Evolutionary conservation across 805 yeast species (phyloP).

Genomic region (Candida chilensis): DNA sequence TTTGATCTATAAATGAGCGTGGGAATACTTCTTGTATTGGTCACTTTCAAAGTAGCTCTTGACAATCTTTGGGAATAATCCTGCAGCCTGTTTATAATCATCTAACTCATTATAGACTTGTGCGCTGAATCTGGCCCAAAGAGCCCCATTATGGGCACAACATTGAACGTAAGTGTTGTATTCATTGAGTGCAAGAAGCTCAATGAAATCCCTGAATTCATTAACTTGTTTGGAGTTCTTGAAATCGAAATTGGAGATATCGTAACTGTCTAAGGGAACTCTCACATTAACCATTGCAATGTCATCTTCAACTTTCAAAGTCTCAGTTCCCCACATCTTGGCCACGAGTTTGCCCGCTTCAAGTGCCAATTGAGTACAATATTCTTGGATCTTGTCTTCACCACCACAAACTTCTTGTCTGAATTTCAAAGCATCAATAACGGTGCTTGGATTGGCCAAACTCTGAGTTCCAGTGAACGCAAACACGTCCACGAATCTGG

Average conservation of each 20-base stretch:
- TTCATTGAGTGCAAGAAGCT: slow-evolving; percentile 10
- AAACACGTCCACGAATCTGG: slow-evolving; percentile 35
- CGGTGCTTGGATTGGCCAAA: slow-evolving; percentile 29
- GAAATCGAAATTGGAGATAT: slow-evolving; percentile 2
- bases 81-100: slow-evolving; percentile 42
- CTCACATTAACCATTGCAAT: slow-evolving; percentile 35
- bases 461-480: slow-evolving; percentile 39
- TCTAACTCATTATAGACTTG: slow-evolving; percentile 49
- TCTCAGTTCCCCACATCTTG: slow-evolving; percentile 25
- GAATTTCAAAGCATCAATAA: slow-evolving; percentile 45
- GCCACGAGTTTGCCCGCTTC: slow-evolving; percentile 30
- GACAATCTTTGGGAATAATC: slow-evolving; percentile 21
- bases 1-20: not conserved
- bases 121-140: slow-evolving; percentile 46
- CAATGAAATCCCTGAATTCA: slow-evolving; percentile 7
- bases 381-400: slow-evolving; percentile 36
- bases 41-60: slow-evolving; percentile 8
- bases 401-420: slow-evolving; percentile 52
- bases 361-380: slow-evolving; percentile 35
- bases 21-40: not conserved
- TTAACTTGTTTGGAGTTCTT: slow-evolving; percentile 3
- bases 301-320: slow-evolving; percentile 23
- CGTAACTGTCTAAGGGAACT: slow-evolving; percentile 18
- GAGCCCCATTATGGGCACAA: slow-evolving; percentile 24
- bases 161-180: slow-evolving; percentile 41